Conservation (phyloP, 352 stramenopile genomes). For the Phytophthora idaei region DNA sequence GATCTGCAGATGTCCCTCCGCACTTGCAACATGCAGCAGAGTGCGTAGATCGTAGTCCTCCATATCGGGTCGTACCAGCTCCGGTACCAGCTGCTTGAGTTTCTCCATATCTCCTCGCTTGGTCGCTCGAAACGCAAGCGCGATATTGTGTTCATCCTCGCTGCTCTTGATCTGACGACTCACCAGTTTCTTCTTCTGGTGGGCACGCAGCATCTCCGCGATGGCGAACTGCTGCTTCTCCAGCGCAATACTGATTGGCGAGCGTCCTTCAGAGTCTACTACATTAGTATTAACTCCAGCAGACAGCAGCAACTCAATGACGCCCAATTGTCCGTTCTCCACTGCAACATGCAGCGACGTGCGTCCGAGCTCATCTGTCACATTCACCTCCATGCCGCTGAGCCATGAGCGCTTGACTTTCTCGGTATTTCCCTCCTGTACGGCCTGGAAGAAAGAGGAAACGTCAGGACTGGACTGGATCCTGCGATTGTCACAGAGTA, state of each 20-base stretch:
- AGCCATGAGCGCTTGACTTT: slow-evolving; percentile 83
- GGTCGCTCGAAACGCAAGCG: slow-evolving; percentile 60
- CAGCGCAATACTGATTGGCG: slow-evolving; percentile 69
- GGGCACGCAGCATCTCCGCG: slow-evolving; percentile 62
- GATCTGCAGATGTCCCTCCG: slow-evolving; percentile 62
- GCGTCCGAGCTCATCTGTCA: slow-evolving; percentile 51
- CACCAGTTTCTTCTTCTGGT: slow-evolving; percentile 59
- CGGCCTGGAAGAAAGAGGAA: slow-evolving; percentile 57
- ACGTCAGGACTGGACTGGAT: slow-evolving; percentile 48
- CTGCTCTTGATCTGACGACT: slow-evolving; percentile 35
- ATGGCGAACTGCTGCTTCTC: slow-evolving; percentile 63
- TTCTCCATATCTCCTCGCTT: slow-evolving; percentile 58
- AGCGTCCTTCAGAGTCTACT: slow-evolving; percentile 59
- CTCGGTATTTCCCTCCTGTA: slow-evolving; percentile 70
- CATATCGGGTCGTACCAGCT: slow-evolving; percentile 61
- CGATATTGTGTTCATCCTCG: slow-evolving; percentile 50
- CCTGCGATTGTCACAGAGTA: slow-evolving; percentile 12
- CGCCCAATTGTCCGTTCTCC: slow-evolving; percentile 66
- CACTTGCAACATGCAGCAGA: slow-evolving; percentile 75
- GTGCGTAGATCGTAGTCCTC: slow-evolving; percentile 82
- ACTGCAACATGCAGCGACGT: slow-evolving; percentile 83
- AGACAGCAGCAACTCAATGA: slow-evolving; percentile 80
- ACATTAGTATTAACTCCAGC: slow-evolving; percentile 67
- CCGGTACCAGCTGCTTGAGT: slow-evolving; percentile 60
- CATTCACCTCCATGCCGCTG: slow-evolving; percentile 63